Percentiles rank a stretch among this genome's conserved stretches.
phyloP scores from a whole-genome alignment of 345 rosid species.

The Turritis glabra region DNA sequence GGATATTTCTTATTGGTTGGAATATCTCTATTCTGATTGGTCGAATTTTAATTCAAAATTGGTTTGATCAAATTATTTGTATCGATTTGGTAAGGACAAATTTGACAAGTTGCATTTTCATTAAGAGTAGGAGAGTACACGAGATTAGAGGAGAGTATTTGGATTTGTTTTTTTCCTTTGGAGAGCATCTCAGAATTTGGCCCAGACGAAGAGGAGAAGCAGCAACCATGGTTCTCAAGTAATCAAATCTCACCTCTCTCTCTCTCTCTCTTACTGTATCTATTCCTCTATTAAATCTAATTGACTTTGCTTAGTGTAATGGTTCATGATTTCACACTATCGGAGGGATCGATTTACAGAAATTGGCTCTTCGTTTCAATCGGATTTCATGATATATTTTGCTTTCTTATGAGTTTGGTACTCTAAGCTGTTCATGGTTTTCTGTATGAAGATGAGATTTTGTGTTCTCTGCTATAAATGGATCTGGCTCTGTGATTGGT shows the following conservation, averaged over 20 bases:
- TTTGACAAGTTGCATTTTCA: too few relatives aligned
- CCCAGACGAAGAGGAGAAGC: conserved; percentile 6
- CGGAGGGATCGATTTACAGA: not conserved
- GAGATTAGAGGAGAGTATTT: too few relatives aligned
- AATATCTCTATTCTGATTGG: too few relatives aligned
- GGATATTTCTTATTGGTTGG: too few relatives aligned
- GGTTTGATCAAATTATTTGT: too few relatives aligned
- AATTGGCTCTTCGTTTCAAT: not conserved
- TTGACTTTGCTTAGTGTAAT: not conserved
- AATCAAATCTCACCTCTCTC: conserved; percentile 14
- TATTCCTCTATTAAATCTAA: not conserved
- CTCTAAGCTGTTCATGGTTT: not conserved
- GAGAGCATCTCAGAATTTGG: too few relatives aligned
- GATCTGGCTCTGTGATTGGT: conserved; percentile 14
- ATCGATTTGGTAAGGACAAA: too few relatives aligned
- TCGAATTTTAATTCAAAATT: too few relatives aligned
- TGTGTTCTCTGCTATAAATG: not conserved
- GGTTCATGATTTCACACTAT: not conserved
- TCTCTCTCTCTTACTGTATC: too few relatives aligned
- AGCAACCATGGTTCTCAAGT: conserved; percentile 48
- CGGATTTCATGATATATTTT: not conserved
- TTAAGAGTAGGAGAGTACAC: too few relatives aligned
- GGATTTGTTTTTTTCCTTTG: too few relatives aligned
- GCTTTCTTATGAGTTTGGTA: not conserved
- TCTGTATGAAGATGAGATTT: not conserved